Evolutionary conservation across 2,329 filamentous ascomycete species (phyloP).

Genomic region (Cordyceps javanica): DNA sequence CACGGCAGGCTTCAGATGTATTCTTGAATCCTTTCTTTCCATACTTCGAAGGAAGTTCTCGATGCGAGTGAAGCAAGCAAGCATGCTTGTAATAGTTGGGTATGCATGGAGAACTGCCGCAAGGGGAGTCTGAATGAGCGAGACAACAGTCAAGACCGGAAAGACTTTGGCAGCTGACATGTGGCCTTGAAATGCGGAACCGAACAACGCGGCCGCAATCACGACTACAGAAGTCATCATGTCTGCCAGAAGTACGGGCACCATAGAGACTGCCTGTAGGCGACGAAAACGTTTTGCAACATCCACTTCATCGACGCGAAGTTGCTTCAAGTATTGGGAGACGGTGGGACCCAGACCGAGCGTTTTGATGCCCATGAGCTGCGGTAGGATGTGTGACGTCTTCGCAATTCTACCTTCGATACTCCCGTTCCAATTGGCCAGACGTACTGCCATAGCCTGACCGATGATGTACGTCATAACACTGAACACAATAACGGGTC

Average conservation of each 20-base stretch:
- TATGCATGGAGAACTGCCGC: too few species aligned
- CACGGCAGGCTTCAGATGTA: too few species aligned
- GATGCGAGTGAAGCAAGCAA: too few species aligned
- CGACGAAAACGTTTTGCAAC: not conserved
- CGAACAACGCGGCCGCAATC: not conserved
- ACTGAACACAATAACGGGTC: not conserved
- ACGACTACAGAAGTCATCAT: not conserved
- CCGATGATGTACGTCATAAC: not conserved
- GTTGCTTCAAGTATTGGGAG: not conserved
- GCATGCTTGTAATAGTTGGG: too few species aligned
- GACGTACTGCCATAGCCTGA: not conserved
- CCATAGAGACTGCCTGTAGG: not conserved
- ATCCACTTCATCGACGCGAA: not conserved
- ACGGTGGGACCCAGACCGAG: not conserved
- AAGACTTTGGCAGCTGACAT: not conserved
- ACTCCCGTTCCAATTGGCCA: not conserved
- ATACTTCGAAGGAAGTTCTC: too few species aligned
- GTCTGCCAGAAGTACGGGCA: not conserved
- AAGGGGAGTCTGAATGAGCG: not conserved
- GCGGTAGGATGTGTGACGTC: not conserved
- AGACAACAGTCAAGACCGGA: not conserved
- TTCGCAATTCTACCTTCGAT: not conserved
- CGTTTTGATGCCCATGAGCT: conserved; percentile 3
- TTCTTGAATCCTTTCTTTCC: too few species aligned
- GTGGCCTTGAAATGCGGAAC: not conserved